Conservation (phyloP, 2,329 filamentous ascomycete species). For the Celoporthe dispersa region DNA sequence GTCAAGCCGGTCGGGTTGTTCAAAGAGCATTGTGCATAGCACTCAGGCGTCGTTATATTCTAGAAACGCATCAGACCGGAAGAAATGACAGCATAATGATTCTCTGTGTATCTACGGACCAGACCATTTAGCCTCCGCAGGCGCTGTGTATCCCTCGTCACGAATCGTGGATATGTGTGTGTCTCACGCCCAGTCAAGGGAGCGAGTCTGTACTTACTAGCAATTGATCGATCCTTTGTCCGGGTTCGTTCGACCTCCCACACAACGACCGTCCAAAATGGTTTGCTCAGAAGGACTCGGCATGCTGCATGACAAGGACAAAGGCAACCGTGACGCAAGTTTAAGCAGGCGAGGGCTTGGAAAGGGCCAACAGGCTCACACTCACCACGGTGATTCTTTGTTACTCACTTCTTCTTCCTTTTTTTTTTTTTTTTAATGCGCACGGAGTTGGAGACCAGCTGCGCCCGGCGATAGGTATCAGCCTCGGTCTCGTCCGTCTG, state of each 20-base stretch:
- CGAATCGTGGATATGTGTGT: not conserved
- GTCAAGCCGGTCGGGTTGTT: no score
- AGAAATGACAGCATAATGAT: not conserved
- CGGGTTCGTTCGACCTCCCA: not conserved
- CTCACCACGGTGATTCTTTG: slow-evolving; percentile 1
- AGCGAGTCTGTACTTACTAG: slow-evolving; percentile 4
- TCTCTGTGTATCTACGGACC: not conserved
- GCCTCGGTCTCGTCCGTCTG: not conserved
- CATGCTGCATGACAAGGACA: not conserved
- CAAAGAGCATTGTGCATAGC: not conserved
- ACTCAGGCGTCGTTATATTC: not conserved
- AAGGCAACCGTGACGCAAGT: not conserved
- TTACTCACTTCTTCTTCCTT: not conserved
- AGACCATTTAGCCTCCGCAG: not conserved
- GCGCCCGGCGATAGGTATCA: not conserved
- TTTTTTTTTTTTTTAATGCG: not conserved
- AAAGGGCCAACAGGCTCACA: not conserved
- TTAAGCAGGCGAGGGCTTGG: not conserved
- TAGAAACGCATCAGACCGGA: not conserved
- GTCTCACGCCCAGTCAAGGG: not conserved
- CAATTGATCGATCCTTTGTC: slow-evolving; percentile 5
- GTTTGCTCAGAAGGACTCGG: not conserved
- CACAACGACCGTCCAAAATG: not conserved
- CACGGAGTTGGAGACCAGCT: not conserved
- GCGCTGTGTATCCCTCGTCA: not conserved